phyloP scores from a whole-genome alignment of 2,329 filamentous ascomycete genomes.

The Rhynchosporium agropyri region DNA sequence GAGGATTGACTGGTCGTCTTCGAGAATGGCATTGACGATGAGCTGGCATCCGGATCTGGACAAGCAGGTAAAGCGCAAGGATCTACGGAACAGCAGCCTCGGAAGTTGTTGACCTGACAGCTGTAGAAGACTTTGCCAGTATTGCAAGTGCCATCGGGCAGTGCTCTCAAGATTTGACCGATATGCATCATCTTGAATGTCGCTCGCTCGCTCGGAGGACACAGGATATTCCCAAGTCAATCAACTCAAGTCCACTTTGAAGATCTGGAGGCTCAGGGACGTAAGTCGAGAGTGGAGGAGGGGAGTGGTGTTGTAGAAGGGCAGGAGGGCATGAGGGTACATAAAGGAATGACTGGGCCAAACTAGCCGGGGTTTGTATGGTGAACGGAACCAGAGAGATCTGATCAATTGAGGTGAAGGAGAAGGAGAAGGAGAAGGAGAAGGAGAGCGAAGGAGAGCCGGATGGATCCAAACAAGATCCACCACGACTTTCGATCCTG shows the following conservation, averaged over 20 bases:
- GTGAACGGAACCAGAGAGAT: conserved; percentile 1
- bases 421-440: background rate
- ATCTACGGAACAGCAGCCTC: conserved; percentile 51
- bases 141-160: conserved; percentile 16
- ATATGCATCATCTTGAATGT: conserved; percentile 19
- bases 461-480: background rate
- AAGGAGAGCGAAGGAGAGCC: background rate
- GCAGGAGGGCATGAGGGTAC: background rate
- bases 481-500: background rate
- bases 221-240: background rate
- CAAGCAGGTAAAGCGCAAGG: conserved; percentile 46
- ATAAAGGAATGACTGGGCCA: conserved; percentile 13
- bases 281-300: background rate
- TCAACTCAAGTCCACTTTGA: background rate
- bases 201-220: background rate
- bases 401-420: conserved; percentile 4
- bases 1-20: background rate
- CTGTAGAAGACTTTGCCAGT: conserved; percentile 42
- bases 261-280: background rate
- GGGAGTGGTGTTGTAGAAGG: no score
- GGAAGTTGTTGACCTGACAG: conserved; percentile 45
- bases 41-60: conserved; percentile 31
- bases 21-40: conserved; percentile 14
- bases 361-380: background rate
- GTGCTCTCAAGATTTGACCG: conserved; percentile 12